Base-by-base conservation (phyloP, 129 eudicot genomes). In the Oenanthe sinensis region DNA sequence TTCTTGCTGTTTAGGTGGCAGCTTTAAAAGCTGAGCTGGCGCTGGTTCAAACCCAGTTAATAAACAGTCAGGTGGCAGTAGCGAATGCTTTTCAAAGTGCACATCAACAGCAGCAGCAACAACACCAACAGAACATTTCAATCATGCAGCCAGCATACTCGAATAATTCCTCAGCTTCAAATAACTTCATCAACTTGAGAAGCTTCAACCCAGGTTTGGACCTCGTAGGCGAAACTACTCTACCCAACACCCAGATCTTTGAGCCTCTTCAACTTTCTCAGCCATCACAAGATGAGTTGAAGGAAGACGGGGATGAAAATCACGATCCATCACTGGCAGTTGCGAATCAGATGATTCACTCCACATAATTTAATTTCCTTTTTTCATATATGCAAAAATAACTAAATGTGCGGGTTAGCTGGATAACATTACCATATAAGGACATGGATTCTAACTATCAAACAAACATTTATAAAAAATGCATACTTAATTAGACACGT, bases 51-150 rank as follows among this genome's bases (percentile, higher is more conserved):
- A 75, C 46, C 71, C 84, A 81, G 74, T 67, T 81, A 12, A 49
- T 81, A 49, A 76, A 68, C 77, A 68, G 77, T 44, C 45, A 75
- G 45, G 43, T 81, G 17, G 84, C 80, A 15, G 84, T 45, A 3
- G 81, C 81, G 1, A 81, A 76, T 76, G 84, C 55, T 19, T 54
- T 75, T 15, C 48, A 81, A 37, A 81, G 4, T 75, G 67, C 80
- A 10, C 84, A 80, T 13, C 83, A 80, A 3, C 83, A 81, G 12
- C 84, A 81, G 43, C 84, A 81, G 2, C 83, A 80, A 1, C 83
- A 75, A 1, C 80, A 81, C 62, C 69, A 24, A 22, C 72, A 67
- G 20, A 67, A 67, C 37, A 65, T 78, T 78, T 42, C 54, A 44
- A 45, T 44, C 58, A 26, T 68, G 76, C 81, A 81, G 75, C 84